Evolutionary conservation across 1,139 yeast genomes (phyloP).

Genomic region (Trichomonascaceae sp.): DNA sequence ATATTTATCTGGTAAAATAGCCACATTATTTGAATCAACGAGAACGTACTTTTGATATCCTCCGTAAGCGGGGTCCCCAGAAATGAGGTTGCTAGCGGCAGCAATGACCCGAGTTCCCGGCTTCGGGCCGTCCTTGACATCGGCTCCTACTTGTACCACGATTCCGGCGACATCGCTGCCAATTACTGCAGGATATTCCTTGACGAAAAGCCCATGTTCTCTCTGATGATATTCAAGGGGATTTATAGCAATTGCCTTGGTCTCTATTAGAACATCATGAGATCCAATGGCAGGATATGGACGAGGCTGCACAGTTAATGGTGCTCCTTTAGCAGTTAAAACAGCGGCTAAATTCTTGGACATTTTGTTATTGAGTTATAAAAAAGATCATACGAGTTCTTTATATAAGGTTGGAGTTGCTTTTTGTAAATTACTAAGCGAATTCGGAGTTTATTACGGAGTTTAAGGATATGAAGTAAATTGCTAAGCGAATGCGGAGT

Average conservation of each 20-base stretch:
- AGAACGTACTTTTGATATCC: neutral
- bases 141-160: neutral
- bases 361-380: neutral
- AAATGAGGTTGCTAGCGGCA: neutral
- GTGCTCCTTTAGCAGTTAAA: neutral
- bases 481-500: too few relatives aligned
- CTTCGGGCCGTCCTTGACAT: neutral
- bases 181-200: neutral
- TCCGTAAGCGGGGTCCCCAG: neutral
- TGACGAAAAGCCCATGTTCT: neutral
- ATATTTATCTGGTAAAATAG: neutral
- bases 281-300: neutral
- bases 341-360: neutral
- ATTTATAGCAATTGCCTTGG: neutral
- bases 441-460: too few relatives aligned
- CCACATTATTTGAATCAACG: neutral
- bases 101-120: neutral
- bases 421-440: neutral
- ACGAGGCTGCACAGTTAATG: neutral
- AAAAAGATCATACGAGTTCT: neutral
- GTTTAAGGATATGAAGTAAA: too few relatives aligned
- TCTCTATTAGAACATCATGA: neutral
- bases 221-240: neutral
- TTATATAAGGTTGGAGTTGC: neutral
- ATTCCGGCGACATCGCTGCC: neutral